Evolutionary conservation across 495 filamentous ascomycete species (phyloP).

Genomic region (Penicillium samsonianum): DNA sequence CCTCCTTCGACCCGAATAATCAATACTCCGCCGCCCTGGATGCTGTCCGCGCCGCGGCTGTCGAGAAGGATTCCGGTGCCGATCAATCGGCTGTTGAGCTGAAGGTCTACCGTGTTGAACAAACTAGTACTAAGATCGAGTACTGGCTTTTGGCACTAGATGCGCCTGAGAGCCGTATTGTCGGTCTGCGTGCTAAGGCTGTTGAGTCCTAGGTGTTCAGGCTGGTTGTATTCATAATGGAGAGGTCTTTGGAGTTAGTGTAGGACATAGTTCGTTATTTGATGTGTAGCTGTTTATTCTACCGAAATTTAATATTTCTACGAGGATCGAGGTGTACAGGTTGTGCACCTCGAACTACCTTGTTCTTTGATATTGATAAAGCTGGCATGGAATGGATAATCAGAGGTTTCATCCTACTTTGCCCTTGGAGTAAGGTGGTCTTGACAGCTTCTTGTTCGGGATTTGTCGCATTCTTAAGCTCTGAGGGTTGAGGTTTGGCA

Average conservation of each 20-base stretch:
- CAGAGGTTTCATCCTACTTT: neutral
- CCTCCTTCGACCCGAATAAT: conserved; percentile 46
- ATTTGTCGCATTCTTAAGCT: conserved; percentile 19
- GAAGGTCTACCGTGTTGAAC: conserved; percentile 68
- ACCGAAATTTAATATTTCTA: neutral
- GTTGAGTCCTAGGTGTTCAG: conserved; percentile 61
- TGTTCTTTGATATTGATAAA: neutral
- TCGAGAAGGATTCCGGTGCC: conserved; percentile 19
- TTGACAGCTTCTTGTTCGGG: conserved; percentile 16
- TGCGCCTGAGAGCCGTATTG: conserved; percentile 55
- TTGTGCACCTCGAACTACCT: conserved; percentile 2
- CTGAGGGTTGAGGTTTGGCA: neutral
- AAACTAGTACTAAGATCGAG: conserved; percentile 63
- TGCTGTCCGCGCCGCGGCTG: conserved; percentile 39
- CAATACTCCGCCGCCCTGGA: conserved; percentile 34
- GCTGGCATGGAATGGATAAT: conserved; percentile 10
- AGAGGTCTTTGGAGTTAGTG: neutral
- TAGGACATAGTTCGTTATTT: neutral
- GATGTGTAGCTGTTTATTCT: neutral
- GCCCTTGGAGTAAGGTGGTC: neutral
- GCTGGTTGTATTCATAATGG: neutral
- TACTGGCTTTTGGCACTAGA: conserved; percentile 73
- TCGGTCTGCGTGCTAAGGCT: conserved; percentile 73
- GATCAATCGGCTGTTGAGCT: conserved; percentile 62
- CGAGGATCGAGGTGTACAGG: neutral